Conservation (phyloP, 1,284 basidiomycete genomes). For the Leccinum laetum region DNA sequence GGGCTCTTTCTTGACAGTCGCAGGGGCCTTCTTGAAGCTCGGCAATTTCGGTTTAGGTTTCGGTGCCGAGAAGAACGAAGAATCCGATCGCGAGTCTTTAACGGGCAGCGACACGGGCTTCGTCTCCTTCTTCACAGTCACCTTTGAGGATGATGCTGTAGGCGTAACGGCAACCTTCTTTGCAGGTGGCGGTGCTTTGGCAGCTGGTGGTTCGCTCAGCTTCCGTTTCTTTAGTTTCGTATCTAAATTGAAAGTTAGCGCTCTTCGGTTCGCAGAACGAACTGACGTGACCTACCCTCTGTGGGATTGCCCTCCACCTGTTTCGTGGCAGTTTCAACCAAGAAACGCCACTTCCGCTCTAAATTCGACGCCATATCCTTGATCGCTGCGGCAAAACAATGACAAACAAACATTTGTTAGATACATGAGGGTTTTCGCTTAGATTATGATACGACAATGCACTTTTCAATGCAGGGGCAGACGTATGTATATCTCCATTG, state of each 20-base stretch:
- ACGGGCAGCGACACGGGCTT: slow-evolving; percentile 44
- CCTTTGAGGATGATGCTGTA: slow-evolving; percentile 33
- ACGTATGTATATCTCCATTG: slow-evolving; percentile 32
- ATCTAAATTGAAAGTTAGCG: slow-evolving; percentile 41
- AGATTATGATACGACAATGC: slow-evolving; percentile 38
- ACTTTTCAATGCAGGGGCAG: slow-evolving; percentile 24
- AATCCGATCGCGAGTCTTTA: slow-evolving; percentile 79
- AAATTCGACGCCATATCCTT: slow-evolving; percentile 88
- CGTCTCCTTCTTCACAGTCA: slow-evolving; percentile 43
- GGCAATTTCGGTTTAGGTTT: slow-evolving; percentile 80
- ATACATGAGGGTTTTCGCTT: slow-evolving; percentile 56
- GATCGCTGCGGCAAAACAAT: slow-evolving; percentile 62
- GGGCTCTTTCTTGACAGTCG: slow-evolving; percentile 50
- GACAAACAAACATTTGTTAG: slow-evolving; percentile 56
- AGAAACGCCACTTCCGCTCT: slow-evolving; percentile 75
- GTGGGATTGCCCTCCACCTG: slow-evolving; percentile 43
- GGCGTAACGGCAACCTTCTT: slow-evolving; percentile 63
- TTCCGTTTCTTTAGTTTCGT: slow-evolving; percentile 74
- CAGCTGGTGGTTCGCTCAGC: slow-evolving; percentile 44
- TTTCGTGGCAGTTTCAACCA: slow-evolving; percentile 49
- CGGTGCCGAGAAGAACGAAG: slow-evolving; percentile 81
- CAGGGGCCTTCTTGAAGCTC: slow-evolving; percentile 74
- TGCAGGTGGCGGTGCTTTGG: slow-evolving; percentile 51
- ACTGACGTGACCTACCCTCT: slow-evolving; percentile 74
- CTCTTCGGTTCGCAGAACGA: slow-evolving; percentile 26